These are phyloP conservation scores for Daldinia vernicosa DNA, from an alignment of 495 filamentous ascomycete genomes.

Conservation along the genomic window DNA sequence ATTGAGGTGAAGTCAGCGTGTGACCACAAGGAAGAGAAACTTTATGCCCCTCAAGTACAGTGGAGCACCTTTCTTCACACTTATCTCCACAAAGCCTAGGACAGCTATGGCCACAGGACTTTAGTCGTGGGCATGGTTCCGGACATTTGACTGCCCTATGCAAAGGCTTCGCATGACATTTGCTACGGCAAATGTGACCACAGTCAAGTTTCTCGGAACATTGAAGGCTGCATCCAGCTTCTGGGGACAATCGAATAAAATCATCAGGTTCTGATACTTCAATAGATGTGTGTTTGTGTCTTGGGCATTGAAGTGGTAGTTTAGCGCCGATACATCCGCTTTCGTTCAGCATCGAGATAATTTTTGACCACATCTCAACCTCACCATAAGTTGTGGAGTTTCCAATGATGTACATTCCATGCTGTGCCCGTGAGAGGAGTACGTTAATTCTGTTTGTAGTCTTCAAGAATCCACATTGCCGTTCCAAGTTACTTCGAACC, in stretches of 20 bases:
- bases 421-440: slow-evolving; percentile 68
- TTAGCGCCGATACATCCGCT: slow-evolving; percentile 59
- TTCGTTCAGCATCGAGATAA: slow-evolving; percentile 62
- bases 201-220: not conserved
- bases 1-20: slow-evolving; percentile 54
- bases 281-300: not conserved
- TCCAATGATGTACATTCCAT: slow-evolving; percentile 75
- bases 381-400: slow-evolving; percentile 61
- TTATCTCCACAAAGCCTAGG: not conserved
- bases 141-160: not conserved
- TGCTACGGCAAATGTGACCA: not conserved
- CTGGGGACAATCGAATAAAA: not conserved
- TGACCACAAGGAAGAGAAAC: slow-evolving; percentile 70
- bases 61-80: not conserved
- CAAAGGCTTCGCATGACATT: not conserved
- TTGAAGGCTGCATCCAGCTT: not conserved
- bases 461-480: slow-evolving; percentile 70
- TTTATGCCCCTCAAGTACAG: slow-evolving; percentile 31
- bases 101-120: not conserved
- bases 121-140: not conserved
- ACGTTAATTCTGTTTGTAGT: slow-evolving; percentile 78
- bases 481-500: slow-evolving; percentile 69
- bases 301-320: not conserved
- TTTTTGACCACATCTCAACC: slow-evolving; percentile 70
- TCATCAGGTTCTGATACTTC: not conserved